Evolutionary conservation across 345 rosid species (phyloP).

Genomic region (Salix caprea): DNA sequence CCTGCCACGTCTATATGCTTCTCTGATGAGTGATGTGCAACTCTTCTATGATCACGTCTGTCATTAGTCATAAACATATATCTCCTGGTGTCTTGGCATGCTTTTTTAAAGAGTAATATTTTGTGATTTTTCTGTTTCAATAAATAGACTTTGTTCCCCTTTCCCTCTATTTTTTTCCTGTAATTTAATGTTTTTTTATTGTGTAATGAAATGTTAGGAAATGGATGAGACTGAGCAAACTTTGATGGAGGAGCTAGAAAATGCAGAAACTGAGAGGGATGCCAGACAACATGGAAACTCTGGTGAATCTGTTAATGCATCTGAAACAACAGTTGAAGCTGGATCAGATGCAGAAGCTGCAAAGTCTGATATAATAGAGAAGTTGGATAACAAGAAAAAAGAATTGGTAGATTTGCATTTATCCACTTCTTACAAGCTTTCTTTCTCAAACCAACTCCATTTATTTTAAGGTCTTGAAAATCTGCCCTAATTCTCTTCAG

Average conservation of each 20-base stretch:
- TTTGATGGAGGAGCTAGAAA: conserved; percentile 51
- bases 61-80: neutral
- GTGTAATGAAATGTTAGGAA: conserved; percentile 40
- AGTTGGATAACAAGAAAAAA: conserved; percentile 67
- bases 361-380: conserved; percentile 42
- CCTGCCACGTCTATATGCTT: neutral
- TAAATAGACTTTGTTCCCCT: neutral
- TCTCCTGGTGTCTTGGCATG: neutral
- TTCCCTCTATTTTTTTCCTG: neutral
- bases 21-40: neutral
- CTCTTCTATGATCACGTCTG: neutral
- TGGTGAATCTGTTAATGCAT: conserved; percentile 23
- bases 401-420: conserved; percentile 48
- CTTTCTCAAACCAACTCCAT: neutral
- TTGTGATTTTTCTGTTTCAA: neutral
- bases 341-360: conserved; percentile 40
- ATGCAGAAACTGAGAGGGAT: conserved; percentile 32
- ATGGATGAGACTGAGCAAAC: conserved; percentile 54
- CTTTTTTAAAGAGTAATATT: neutral
- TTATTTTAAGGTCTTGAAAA: conserved; percentile 4
- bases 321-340: conserved; percentile 31
- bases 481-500: conserved; percentile 37
- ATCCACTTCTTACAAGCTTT: conserved; percentile 12
- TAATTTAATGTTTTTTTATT: neutral
- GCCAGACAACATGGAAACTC: conserved; percentile 28